phyloP scores from a whole-genome alignment of 805 yeast genomes.

The Yarrowia osloensis region DNA sequence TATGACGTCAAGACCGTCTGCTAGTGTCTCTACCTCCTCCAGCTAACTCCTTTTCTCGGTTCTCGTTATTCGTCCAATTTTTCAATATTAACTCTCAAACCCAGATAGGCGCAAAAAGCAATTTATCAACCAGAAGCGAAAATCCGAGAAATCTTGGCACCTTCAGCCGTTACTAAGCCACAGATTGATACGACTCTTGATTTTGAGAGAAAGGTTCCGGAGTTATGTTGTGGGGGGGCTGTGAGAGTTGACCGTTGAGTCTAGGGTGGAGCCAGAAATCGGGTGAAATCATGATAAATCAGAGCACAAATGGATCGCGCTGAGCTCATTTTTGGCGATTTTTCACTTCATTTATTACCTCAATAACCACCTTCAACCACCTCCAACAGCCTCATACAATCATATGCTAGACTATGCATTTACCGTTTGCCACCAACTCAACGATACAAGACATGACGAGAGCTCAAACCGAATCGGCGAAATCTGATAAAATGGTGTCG shows the following conservation, averaged over 20 bases:
- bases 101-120: neutral
- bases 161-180: constrained; percentile 16
- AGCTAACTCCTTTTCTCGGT: neutral
- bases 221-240: neutral
- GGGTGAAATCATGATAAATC: too few species aligned
- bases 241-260: too few species aligned
- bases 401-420: neutral
- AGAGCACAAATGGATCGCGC: too few species aligned
- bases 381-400: neutral
- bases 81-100: neutral
- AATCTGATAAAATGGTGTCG: too few species aligned
- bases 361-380: too few species aligned
- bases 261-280: too few species aligned
- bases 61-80: neutral
- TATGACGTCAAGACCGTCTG: too few species aligned
- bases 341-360: too few species aligned
- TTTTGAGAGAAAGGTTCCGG: too few species aligned
- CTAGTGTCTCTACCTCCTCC: neutral
- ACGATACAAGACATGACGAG: too few species aligned
- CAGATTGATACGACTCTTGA: neutral
- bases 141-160: neutral
- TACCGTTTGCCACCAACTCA: neutral
- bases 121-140: neutral
- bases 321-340: too few species aligned
- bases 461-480: too few species aligned